Evolutionary conservation across 768 basidiomycete genomes (phyloP), one percentile per base, ranked within the genome.

Genomic region (Lactarius evosmus): DNA sequence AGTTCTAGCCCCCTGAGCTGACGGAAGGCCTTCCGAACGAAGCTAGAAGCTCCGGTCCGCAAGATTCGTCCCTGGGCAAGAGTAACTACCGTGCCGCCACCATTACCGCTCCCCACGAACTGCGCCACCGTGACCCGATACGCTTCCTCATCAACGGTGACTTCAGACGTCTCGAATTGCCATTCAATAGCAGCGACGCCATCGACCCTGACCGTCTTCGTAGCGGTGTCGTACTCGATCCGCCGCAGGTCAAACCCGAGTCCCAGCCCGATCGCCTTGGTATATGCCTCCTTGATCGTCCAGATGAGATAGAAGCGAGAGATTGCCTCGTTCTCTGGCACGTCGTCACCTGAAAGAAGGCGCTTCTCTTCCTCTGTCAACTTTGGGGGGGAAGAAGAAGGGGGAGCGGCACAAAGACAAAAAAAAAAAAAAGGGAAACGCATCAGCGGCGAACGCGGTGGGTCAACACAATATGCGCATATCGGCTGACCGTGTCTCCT

Each of bases 201-300:
- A 67, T 93, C 90, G 36, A 93, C 80, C 29, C 77, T 78, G 30
- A 93, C 76, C 7, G 74, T 63, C 62, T 83, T 80, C 32, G 77
- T 70, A 25, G 71, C 71, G 9, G 85, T 78, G 70, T 90, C 80
- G 73, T 85, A 92, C 71, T 91, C 85, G 64, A 94, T 82, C 25
- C 91, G 83, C 27, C 78, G 78, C 74, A 93, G 89, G 69, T 93
- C 88, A 71, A 93, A 93, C 2, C 91, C 87, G 16, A 95, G 81
- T 0, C 93, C 93, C 36, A 88, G 72, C 0, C 93, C 93, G 36
- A 94, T 79, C 2, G 91, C 90, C 75, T 95, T 95, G 7, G 90
- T 92, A 73, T 93, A 94, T 4, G 93, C 92, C 73, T 95, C 93
- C 75, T 95, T 95, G 72, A 91, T 75, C 7, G 93, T 93, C 93